Evolutionary conservation across 108 stramenopile species (phyloP).

Genomic region (Pseudonitzschia multiseries): DNA sequence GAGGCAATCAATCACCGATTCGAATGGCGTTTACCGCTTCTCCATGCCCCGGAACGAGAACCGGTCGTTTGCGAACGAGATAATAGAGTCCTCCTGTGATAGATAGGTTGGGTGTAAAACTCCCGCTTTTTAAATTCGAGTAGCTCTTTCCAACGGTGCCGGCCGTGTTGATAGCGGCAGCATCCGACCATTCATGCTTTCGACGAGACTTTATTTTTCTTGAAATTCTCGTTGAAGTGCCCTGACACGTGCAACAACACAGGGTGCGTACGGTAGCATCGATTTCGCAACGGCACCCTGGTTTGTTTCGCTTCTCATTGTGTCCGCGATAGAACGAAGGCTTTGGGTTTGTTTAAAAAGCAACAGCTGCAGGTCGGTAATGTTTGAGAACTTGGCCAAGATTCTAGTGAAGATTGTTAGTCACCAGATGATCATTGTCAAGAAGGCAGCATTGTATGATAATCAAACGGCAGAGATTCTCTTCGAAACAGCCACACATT

Average conservation of each 20-base stretch:
- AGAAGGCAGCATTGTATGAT: neutral
- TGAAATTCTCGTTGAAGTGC: too few relatives aligned
- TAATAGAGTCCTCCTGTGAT: neutral
- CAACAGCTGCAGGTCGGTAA: neutral
- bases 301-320: neutral
- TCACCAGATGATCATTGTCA: neutral
- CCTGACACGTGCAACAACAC: too few relatives aligned
- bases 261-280: too few relatives aligned
- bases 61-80: neutral
- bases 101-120: too few relatives aligned
- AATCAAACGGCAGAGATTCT: neutral
- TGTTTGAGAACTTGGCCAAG: neutral
- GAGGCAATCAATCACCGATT: too few relatives aligned
- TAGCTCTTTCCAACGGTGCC: neutral
- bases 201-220: neutral
- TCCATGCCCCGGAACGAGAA: neutral
- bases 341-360: neutral
- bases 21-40: neutral
- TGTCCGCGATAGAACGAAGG: neutral
- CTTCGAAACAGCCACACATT: neutral
- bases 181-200: neutral
- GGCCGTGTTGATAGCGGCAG: neutral
- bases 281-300: neutral
- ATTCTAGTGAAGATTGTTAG: neutral
- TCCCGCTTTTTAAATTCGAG: neutral